Percentiles rank a stretch among this genome's conserved stretches.
These are phyloP conservation scores for Marasmius oreades DNA, from an alignment of 1,284 basidiomycete species.

Conservation along the genomic window DNA sequence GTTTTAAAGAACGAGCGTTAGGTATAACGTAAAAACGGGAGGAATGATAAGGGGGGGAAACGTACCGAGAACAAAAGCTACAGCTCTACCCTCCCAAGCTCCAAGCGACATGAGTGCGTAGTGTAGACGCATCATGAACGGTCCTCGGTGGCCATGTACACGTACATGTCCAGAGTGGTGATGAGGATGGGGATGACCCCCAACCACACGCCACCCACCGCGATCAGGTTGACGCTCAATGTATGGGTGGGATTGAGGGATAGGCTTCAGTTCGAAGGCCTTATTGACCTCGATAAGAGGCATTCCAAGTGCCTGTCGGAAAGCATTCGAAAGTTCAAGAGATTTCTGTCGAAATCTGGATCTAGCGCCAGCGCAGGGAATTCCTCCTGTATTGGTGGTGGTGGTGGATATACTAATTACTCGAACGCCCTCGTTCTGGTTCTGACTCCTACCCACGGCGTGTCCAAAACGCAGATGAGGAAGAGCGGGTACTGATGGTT, in stretches of 20 bases:
- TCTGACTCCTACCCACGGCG: too few species aligned
- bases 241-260: not conserved
- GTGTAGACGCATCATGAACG: constrained; percentile 59
- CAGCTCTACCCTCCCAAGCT: constrained; percentile 75
- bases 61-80: constrained; percentile 77
- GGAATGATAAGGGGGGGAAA: constrained; percentile 11
- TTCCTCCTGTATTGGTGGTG: not conserved
- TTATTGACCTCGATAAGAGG: constrained; percentile 33
- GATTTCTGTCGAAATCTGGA: constrained; percentile 39
- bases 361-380: not conserved
- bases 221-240: constrained; percentile 3
- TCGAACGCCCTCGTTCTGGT: too few species aligned
- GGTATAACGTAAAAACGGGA: not conserved
- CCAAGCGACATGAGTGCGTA: constrained; percentile 63
- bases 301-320: constrained; percentile 48
- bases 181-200: constrained; percentile 8
- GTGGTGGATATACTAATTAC: not conserved
- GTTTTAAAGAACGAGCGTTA: not conserved
- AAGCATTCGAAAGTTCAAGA: constrained; percentile 40
- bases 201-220: not conserved
- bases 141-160: constrained; percentile 14
- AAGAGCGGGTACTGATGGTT: too few species aligned
- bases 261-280: not conserved
- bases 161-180: constrained; percentile 7
- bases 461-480: too few species aligned